Conservation (phyloP, 192 early-diverging fungal species). For the Podochytrium sp. region DNA sequence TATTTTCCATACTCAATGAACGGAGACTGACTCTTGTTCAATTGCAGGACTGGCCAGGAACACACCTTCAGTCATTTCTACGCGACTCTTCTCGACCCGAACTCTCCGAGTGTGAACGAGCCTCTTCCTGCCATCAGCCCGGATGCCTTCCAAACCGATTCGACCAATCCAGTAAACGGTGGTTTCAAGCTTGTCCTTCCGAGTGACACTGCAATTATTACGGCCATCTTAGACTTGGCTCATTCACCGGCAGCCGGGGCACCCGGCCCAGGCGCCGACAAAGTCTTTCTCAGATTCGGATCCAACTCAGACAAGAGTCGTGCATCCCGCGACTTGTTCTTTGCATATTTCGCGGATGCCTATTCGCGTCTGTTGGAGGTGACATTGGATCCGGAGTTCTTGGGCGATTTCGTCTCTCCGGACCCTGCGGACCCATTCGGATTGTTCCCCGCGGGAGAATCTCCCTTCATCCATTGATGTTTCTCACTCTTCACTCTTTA, state of each 20-base stretch:
- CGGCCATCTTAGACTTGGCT: background rate
- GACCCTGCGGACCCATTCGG: background rate
- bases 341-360: background rate
- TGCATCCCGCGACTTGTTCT: background rate
- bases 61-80: slow-evolving; percentile 44
- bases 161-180: background rate
- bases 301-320: background rate
- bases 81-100: slow-evolving; percentile 66
- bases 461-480: too few relatives aligned
- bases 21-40: too few relatives aligned
- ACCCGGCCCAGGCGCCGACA: background rate
- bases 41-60: background rate
- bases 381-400: background rate
- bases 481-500: too few relatives aligned
- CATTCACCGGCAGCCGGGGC: background rate
- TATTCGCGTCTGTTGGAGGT: background rate
- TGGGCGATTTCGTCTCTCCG: background rate
- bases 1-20: too few relatives aligned
- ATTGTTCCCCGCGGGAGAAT: background rate
- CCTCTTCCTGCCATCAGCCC: slow-evolving; percentile 63
- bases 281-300: background rate
- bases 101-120: slow-evolving; percentile 70
- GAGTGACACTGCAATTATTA: background rate
- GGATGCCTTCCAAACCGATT: background rate
- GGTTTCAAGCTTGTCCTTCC: background rate